Conservation (phyloP, 768 basidiomycete species). For the Roridomyces roridus region DNA sequence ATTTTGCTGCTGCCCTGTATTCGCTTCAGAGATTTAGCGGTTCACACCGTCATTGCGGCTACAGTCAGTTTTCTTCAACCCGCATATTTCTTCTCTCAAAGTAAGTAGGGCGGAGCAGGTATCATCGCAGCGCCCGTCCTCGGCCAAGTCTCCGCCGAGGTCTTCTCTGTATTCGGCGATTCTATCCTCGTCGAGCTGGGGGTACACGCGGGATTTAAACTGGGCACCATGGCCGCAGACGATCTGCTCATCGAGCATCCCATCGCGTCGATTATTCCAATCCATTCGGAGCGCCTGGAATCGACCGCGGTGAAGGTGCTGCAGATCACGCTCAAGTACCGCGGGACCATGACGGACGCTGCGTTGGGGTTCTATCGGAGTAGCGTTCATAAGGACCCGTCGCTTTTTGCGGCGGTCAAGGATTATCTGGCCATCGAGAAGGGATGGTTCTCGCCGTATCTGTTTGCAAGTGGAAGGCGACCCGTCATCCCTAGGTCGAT, state of each 20-base stretch:
- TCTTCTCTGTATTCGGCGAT: slow-evolving; percentile 58
- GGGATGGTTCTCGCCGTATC: slow-evolving; percentile 73
- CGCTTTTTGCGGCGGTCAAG: slow-evolving; percentile 65
- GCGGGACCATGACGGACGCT: slow-evolving; percentile 63
- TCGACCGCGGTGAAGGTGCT: slow-evolving; percentile 64
- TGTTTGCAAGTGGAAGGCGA: slow-evolving; percentile 64
- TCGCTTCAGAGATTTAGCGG: slow-evolving; percentile 64
- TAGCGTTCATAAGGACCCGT: slow-evolving; percentile 61
- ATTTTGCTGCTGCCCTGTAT: slow-evolving; percentile 69
- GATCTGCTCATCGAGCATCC: slow-evolving; percentile 58
- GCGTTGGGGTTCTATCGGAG: slow-evolving; percentile 67
- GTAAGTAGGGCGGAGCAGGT: slow-evolving; percentile 50
- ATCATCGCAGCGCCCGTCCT: slow-evolving; percentile 55
- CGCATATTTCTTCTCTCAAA: too few relatives aligned
- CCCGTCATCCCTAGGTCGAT: slow-evolving; percentile 67
- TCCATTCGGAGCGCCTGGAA: slow-evolving; percentile 57
- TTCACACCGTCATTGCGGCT: slow-evolving; percentile 65
- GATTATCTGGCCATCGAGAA: slow-evolving; percentile 69
- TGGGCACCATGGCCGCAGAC: slow-evolving; percentile 54
- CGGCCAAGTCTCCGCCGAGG: slow-evolving; percentile 59
- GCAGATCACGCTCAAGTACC: slow-evolving; percentile 65
- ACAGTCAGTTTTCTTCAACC: too few relatives aligned
- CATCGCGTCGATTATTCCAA: slow-evolving; percentile 55
- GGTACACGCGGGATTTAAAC: slow-evolving; percentile 58
- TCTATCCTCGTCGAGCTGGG: slow-evolving; percentile 65